A percentile compares a stretch with the other conserved stretches of the same genome.
Conservation (phyloP, 2,329 filamentous ascomycete species). For the Colletotrichum gigasporum region DNA sequence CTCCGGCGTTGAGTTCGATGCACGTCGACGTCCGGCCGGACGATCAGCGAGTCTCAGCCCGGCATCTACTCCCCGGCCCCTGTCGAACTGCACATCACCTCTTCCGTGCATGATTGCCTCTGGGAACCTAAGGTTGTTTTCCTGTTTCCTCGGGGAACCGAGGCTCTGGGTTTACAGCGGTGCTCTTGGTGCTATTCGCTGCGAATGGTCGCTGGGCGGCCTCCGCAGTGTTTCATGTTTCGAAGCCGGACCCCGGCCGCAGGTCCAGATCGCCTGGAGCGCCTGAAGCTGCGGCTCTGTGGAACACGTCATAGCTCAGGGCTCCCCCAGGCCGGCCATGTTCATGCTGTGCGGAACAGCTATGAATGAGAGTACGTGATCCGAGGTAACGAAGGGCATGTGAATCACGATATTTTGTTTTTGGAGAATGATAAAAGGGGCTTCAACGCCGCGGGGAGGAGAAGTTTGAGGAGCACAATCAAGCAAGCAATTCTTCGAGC, state of each 20-base stretch:
- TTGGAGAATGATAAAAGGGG: slow-evolving; percentile 7
- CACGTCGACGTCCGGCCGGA: background rate
- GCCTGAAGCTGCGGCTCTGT: slow-evolving; percentile 16
- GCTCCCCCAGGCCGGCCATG: slow-evolving; percentile 10
- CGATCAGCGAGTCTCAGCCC: background rate
- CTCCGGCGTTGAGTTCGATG: background rate
- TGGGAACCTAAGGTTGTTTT: slow-evolving; percentile 1
- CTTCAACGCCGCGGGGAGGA: background rate
- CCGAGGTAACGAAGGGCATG: slow-evolving; percentile 22
- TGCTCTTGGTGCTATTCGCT: background rate
- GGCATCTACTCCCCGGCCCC: background rate
- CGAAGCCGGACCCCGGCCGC: slow-evolving; percentile 9
- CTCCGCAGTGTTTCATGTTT: slow-evolving; percentile 29
- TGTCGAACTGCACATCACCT: background rate
- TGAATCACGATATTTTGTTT: slow-evolving; percentile 15
- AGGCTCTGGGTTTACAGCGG: background rate
- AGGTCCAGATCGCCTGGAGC: background rate
- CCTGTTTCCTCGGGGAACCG: background rate
- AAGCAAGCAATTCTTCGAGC: background rate
- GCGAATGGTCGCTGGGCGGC: slow-evolving; percentile 23
- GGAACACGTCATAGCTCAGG: slow-evolving; percentile 25
- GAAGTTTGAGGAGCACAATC: fast-evolving
- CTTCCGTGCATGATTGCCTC: background rate
- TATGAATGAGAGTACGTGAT: background rate
- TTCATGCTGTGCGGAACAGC: slow-evolving; percentile 16